phyloP scores from a whole-genome alignment of 2,329 filamentous ascomycete species.

The Aspergillus melleus region DNA sequence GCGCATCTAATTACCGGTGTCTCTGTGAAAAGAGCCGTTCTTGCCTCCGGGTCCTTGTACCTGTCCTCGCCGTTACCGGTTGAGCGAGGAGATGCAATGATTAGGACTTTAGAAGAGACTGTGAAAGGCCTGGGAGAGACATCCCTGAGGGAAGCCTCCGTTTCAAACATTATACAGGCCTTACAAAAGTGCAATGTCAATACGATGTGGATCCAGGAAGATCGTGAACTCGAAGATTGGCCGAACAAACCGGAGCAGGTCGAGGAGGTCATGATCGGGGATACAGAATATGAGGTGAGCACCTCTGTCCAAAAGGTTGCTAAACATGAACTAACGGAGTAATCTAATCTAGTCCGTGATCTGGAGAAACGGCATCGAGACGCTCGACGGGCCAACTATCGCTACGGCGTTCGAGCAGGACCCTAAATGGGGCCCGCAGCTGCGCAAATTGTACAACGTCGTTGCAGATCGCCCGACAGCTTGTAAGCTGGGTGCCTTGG shows the following conservation, averaged over 20 bases:
- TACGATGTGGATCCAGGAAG: conserved; percentile 46
- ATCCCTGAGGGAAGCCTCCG: conserved; percentile 33
- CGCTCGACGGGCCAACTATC: conserved; percentile 34
- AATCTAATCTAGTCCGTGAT: conserved; percentile 40
- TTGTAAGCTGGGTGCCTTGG: conserved; percentile 42
- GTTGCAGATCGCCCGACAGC: conserved; percentile 40
- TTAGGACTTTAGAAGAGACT: conserved; percentile 30
- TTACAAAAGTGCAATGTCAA: conserved; percentile 39
- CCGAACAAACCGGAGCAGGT: conserved; percentile 32
- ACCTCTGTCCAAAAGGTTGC: neutral
- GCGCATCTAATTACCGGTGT: conserved; percentile 40
- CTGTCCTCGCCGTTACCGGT: conserved; percentile 45
- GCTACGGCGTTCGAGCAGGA: conserved; percentile 34
- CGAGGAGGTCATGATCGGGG: conserved; percentile 44
- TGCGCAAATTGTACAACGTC: conserved; percentile 46
- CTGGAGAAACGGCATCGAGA: conserved; percentile 47
- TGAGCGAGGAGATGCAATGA: conserved; percentile 31
- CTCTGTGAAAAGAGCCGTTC: conserved; percentile 34
- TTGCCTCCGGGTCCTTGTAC: conserved; percentile 46
- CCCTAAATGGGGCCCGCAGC: conserved; percentile 28
- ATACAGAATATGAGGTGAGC: conserved; percentile 45
- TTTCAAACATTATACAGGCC: conserved; percentile 34
- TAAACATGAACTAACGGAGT: neutral
- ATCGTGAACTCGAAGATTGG: conserved; percentile 40
- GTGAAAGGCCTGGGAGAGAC: conserved; percentile 25